These are phyloP conservation scores for Meredithiella fracta DNA, from an alignment of 2,329 filamentous ascomycete species.

Conservation along the genomic window DNA sequence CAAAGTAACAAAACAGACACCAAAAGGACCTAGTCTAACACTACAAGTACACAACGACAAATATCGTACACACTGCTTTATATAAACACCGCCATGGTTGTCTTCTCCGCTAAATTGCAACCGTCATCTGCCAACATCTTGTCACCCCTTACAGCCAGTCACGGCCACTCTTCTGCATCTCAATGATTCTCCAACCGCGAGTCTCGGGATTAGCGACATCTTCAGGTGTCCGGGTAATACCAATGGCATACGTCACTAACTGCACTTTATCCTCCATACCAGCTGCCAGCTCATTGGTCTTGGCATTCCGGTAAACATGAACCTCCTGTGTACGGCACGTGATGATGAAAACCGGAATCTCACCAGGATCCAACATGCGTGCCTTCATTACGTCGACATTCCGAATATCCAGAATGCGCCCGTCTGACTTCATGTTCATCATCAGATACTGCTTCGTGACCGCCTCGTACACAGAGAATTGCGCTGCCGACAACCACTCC, in stretches of 20 bases:
- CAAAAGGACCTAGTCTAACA: constrained; percentile 4
- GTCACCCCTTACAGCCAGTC: constrained; percentile 47
- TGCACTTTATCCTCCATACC: constrained; percentile 99
- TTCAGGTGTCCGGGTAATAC: constrained; percentile 81
- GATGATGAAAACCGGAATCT: constrained; percentile 90
- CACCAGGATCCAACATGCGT: constrained; percentile 66
- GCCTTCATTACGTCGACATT: constrained; percentile 78
- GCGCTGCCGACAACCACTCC: constrained; percentile 88
- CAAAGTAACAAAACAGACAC: background rate
- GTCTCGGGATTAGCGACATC: constrained; percentile 97
- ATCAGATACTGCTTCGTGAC: constrained; percentile 91
- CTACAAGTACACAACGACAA: constrained; percentile 9
- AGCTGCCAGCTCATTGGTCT: constrained; percentile 74
- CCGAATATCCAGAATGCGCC: constrained; percentile 85
- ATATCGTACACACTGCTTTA: constrained; percentile 11
- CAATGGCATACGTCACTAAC: constrained; percentile 94
- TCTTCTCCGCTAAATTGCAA: background rate
- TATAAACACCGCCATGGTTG: background rate
- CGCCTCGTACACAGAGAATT: constrained; percentile 94
- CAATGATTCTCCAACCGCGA: constrained; percentile 89
- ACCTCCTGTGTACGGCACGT: constrained; percentile 95
- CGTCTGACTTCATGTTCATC: constrained; percentile 84
- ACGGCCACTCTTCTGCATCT: constrained; percentile 93
- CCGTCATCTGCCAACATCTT: background rate
- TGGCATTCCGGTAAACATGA: constrained; percentile 87